Conservation (phyloP, 352 stramenopile species). For the Pilasporangium apinafurcum region DNA sequence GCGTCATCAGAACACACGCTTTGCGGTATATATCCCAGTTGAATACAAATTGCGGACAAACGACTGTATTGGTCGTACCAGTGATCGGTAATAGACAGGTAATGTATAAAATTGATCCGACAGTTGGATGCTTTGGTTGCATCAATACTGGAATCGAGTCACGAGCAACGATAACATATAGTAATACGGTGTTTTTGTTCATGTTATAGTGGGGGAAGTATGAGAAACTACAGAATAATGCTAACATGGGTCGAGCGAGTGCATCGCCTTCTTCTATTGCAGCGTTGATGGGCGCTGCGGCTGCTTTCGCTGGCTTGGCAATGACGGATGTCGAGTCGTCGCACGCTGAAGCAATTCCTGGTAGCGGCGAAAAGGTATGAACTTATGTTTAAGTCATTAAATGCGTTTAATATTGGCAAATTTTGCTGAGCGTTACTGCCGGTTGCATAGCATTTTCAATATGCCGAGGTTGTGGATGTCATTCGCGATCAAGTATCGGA, state of each 20-base stretch:
- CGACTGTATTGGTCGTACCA: too few relatives aligned
- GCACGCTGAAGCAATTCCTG: neutral
- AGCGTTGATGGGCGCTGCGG: slow-evolving; percentile 22
- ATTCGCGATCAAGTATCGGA: slow-evolving; percentile 71
- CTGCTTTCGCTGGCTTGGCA: slow-evolving; percentile 13
- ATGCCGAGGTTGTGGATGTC: slow-evolving; percentile 55
- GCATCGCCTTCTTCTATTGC: neutral
- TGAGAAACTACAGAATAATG: slow-evolving; percentile 10
- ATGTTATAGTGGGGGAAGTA: too few relatives aligned
- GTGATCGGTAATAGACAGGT: too few relatives aligned
- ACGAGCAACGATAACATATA: too few relatives aligned
- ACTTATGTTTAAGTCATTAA: neutral
- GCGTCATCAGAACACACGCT: too few relatives aligned
- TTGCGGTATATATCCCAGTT: too few relatives aligned
- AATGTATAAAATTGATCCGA: too few relatives aligned
- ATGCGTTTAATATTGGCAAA: too few relatives aligned
- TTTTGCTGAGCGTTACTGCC: neutral
- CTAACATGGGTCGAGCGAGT: neutral
- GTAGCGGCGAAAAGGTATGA: neutral
- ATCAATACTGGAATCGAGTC: too few relatives aligned
- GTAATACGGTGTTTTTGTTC: too few relatives aligned
- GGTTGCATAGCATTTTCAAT: slow-evolving; percentile 42
- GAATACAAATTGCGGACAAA: too few relatives aligned
- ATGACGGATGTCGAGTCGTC: neutral
- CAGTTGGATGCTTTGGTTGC: too few relatives aligned